These are phyloP conservation scores for Cytospora leucostoma DNA, from an alignment of 2,329 filamentous ascomycete species.

Conservation along the genomic window DNA sequence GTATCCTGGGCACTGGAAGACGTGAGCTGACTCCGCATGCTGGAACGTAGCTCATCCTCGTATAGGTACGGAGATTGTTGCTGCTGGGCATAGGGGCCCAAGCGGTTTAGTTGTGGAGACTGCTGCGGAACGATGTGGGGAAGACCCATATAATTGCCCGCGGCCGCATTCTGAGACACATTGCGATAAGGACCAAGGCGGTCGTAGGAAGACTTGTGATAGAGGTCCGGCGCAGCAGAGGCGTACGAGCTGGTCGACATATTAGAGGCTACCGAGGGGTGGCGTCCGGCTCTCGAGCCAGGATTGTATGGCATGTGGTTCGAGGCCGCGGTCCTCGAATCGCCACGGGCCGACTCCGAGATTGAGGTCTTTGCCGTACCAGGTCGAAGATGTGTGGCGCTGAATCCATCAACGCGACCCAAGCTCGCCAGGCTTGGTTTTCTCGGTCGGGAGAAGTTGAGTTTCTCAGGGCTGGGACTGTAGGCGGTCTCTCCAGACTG, in stretches of 20 bases:
- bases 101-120: constrained; percentile 24
- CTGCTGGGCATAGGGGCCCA: constrained; percentile 26
- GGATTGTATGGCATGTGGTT: constrained; percentile 16
- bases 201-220: constrained; percentile 24
- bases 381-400: constrained; percentile 23
- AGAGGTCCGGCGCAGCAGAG: constrained; percentile 20
- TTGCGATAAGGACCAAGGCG: constrained; percentile 22
- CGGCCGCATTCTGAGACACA: constrained; percentile 27
- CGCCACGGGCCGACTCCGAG: constrained; percentile 24
- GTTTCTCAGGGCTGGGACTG: constrained; percentile 40
- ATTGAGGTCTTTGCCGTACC: constrained; percentile 21
- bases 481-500: constrained; percentile 34
- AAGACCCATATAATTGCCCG: constrained; percentile 25
- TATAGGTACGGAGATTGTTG: constrained; percentile 48
- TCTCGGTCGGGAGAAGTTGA: constrained; percentile 63
- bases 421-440: constrained; percentile 52
- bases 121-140: constrained; percentile 25
- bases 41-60: constrained; percentile 56
- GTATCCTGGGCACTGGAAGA: constrained; percentile 60
- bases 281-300: constrained; percentile 17
- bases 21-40: constrained; percentile 58
- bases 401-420: constrained; percentile 23
- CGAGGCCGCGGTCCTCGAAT: constrained; percentile 18
- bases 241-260: constrained; percentile 23
- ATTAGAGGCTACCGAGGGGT: constrained; percentile 24